Evolutionary conservation across 2,329 filamentous ascomycete species (phyloP), one percentile per base, ranked within the genome.

Genomic region (Aspergillus ibericus): DNA sequence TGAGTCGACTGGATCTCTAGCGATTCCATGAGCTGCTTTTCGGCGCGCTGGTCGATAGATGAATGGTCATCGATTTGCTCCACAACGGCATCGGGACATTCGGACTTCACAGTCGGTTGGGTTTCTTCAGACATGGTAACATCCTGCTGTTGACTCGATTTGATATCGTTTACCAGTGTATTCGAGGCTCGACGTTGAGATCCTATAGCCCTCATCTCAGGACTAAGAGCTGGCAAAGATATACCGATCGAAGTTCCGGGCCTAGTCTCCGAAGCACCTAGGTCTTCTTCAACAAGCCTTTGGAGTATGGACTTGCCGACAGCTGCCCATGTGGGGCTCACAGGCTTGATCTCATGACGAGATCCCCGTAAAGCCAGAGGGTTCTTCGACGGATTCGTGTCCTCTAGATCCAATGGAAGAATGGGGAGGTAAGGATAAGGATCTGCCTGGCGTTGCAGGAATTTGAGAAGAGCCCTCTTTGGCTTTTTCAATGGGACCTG

Each of bases 391-490:
- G 66, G 66, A 53, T 73, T 63, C 6, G 68, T 53, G 56, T 70
- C 62, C 8, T 72, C 57, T 16, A 76, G 49, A 46, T 72, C 64
- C 27, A 58, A 59, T 16, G 75, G 66, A 10, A 75, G 65, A n/a
- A 65, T 60, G 25, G 79, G 75, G 63, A 81, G 67, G 65, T 77
- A 76, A 52, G 76, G 75, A 65, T 83, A 87, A 1, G 82, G 80
- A 68, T 85, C 83, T 38, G 84, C 75, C 42, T 81, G 81, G 48
- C 77, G 78, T 65, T 79, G 82, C n/a, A 88, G 70, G 27, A 80
- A 75, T 46, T 76, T 78, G 12, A 82, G 78, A 12, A 87, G 73
- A 48, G 79, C 78, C 61, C 81, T 82, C 60, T 80, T 82, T 60
- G 80, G 78, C 25, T 76, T 75, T 40, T 80, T 80, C 3, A 81